A percentile compares a stretch with the other conserved stretches of the same genome.
Conservation (phyloP, 257 asterid species). For the Nicotiana knightiana region DNA sequence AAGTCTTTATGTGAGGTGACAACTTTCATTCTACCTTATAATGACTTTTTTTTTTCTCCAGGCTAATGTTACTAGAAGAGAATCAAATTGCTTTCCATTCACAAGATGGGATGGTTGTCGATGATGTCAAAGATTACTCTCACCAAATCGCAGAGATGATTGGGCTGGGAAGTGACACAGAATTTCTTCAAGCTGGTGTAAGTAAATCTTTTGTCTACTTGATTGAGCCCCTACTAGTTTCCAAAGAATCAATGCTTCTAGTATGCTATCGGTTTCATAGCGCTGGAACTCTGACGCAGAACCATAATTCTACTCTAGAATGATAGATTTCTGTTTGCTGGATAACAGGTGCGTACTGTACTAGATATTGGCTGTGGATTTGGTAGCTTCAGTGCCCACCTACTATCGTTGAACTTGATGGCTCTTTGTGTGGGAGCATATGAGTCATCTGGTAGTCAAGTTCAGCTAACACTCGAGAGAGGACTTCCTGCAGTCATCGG, state of each 20-base stretch:
- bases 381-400: constrained; percentile 93
- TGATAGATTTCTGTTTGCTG: constrained; percentile 18
- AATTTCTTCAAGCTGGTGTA: constrained; percentile 81
- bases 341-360: constrained; percentile 71
- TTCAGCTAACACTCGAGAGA: constrained; percentile 95
- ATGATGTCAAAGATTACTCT: constrained; percentile 84
- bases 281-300: background rate
- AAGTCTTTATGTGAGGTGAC: background rate
- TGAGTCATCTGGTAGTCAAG: constrained; percentile 94
- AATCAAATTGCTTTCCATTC: constrained; percentile 93
- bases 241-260: background rate
- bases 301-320: background rate
- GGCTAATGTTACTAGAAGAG: constrained; percentile 97
- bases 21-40: background rate
- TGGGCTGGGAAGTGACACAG: constrained; percentile 83
- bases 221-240: background rate
- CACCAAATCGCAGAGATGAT: constrained; percentile 90
- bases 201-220: constrained; percentile 22
- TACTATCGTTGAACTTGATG: constrained; percentile 87
- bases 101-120: constrained; percentile 67
- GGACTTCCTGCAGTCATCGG: constrained; percentile 97
- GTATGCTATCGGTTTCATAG: background rate
- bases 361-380: constrained; percentile 97
- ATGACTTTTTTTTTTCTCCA: constrained; percentile 28
- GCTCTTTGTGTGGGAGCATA: constrained; percentile 89